phyloP scores from a whole-genome alignment of 495 filamentous ascomycete genomes.

The Corynascus novoguineensis region DNA sequence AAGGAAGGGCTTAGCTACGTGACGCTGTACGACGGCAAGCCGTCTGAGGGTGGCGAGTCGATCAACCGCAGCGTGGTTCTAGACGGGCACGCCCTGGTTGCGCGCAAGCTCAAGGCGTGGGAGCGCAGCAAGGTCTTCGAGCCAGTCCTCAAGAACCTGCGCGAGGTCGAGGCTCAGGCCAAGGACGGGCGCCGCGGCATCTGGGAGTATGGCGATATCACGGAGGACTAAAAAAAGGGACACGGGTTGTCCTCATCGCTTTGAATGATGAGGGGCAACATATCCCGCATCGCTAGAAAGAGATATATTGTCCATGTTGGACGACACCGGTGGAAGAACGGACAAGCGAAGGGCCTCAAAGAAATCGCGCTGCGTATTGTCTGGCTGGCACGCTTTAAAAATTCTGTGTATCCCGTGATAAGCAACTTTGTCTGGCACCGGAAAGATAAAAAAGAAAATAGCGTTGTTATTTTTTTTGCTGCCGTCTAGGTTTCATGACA shows the following conservation, averaged over 20 bases:
- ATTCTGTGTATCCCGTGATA: background rate
- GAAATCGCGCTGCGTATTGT: too few relatives aligned
- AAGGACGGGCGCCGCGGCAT: constrained; percentile 74
- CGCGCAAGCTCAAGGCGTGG: constrained; percentile 82
- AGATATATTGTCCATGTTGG: background rate
- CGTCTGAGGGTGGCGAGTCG: constrained; percentile 55
- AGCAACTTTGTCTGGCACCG: background rate
- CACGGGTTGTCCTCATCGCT: background rate
- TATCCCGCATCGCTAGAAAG: background rate
- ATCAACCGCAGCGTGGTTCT: constrained; percentile 79
- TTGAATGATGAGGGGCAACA: background rate
- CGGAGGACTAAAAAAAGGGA: constrained; percentile 56
- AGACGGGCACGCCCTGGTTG: constrained; percentile 84
- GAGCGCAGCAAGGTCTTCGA: constrained; percentile 63
- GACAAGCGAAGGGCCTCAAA: background rate
- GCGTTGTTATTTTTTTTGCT: background rate
- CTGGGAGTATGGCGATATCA: constrained; percentile 97
- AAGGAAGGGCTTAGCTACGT: constrained; percentile 74
- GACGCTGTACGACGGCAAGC: constrained; percentile 78
- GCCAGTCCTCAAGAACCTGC: constrained; percentile 63
- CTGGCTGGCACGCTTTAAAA: too few relatives aligned
- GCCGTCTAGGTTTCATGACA: background rate
- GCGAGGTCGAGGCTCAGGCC: constrained; percentile 64
- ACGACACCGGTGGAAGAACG: background rate
- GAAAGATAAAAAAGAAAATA: background rate